These are phyloP conservation scores for Luffa aegyptiaca DNA, from an alignment of 306 rosid genomes.

Conservation along the genomic window DNA sequence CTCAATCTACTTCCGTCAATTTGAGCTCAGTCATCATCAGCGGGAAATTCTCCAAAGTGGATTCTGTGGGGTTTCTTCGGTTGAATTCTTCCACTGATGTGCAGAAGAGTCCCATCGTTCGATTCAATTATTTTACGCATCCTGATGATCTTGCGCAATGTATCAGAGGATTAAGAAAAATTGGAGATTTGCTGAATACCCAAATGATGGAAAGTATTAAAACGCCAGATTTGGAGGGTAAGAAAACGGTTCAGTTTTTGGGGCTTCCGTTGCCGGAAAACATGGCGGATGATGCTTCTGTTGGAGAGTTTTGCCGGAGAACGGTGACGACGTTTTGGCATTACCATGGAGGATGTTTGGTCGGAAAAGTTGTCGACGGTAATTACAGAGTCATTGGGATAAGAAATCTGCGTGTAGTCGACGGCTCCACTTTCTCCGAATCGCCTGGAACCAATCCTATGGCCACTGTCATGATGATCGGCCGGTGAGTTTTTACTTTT, in stretches of 20 bases:
- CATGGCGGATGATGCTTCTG: background rate
- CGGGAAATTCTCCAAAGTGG: background rate
- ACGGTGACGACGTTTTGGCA: conserved; percentile 20
- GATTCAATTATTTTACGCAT: background rate
- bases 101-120: background rate
- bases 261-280: background rate
- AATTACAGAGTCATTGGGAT: conserved; percentile 12
- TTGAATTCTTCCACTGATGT: background rate
- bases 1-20: background rate
- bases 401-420: conserved; percentile 11
- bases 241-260: background rate
- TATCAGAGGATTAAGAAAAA: background rate
- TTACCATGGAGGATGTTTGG: conserved; percentile 18
- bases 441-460: conserved; percentile 24
- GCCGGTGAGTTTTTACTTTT: background rate
- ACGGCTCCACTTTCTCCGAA: conserved; percentile 1
- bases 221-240: background rate
- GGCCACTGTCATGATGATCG: conserved; percentile 22
- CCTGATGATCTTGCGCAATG: background rate
- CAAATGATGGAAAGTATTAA: background rate
- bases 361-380: conserved; percentile 19
- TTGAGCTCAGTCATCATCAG: background rate
- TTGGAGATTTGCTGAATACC: background rate
- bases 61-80: background rate
- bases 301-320: conserved; percentile 1